Evolutionary conservation across 371 early-diverging fungal genomes (phyloP).

Genomic region (Syncephalastrum contaminatum): DNA sequence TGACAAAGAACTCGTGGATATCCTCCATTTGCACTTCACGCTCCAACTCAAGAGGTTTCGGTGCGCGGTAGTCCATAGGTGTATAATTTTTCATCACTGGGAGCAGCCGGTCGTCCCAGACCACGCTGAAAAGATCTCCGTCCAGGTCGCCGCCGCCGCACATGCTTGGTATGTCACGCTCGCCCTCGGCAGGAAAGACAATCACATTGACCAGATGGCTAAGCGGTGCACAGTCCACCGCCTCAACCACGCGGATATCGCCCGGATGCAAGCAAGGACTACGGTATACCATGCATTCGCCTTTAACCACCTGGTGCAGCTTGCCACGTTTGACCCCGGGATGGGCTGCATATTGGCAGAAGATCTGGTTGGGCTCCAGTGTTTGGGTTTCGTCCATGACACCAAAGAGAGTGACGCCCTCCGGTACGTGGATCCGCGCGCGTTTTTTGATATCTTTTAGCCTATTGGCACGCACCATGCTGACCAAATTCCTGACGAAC

Average conservation of each 20-base stretch:
- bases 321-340: slow-evolving; percentile 2
- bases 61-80: slow-evolving; percentile 59
- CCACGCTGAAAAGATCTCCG: slow-evolving; percentile 66
- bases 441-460: slow-evolving; percentile 58
- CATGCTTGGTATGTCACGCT: slow-evolving; percentile 66
- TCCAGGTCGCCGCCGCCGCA: slow-evolving; percentile 81
- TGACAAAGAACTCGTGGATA: slow-evolving; percentile 59
- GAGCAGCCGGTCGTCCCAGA: slow-evolving; percentile 13
- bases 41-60: too few species aligned
- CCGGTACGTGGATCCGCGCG: slow-evolving; percentile 55
- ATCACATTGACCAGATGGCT: slow-evolving; percentile 67
- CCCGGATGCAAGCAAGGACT: slow-evolving; percentile 78
- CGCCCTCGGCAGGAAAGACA: slow-evolving; percentile 73
- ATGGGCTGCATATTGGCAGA: slow-evolving; percentile 43
- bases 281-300: slow-evolving; percentile 55
- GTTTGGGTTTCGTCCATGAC: slow-evolving; percentile 73
- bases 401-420: slow-evolving; percentile 66
- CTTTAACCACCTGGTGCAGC: slow-evolving; percentile 31
- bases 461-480: slow-evolving; percentile 41
- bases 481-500: slow-evolving; percentile 49
- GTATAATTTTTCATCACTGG: slow-evolving; percentile 29
- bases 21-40: slow-evolving; percentile 36
- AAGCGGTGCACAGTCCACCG: slow-evolving; percentile 59
- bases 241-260: slow-evolving; percentile 65
- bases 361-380: slow-evolving; percentile 64